Evolutionary conservation across 768 basidiomycete genomes (phyloP), one percentile per base, ranked within the genome.

Genomic region (Pleurotus cornucopiae): DNA sequence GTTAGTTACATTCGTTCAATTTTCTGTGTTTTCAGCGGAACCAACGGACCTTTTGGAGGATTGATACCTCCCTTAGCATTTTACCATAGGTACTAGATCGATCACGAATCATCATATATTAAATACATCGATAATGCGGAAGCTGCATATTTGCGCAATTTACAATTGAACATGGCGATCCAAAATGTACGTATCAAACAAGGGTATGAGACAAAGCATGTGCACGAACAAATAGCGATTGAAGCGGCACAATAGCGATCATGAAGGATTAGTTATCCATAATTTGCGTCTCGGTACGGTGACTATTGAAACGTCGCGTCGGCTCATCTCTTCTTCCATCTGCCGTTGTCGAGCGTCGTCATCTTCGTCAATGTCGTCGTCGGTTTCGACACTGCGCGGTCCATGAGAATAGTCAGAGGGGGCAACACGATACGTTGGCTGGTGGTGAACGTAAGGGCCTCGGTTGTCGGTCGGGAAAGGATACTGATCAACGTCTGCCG

Each of bases 291-390:
- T 85, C 16, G 91, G 91, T 43, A 83, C 77, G 4, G 84, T 85
- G 58, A 92, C 81, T 63, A 92, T 89, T n/a, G 87, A 88, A 26
- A 92, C 89, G 60, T 92, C 89, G 48, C 91, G 80, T 61, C 89
- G 76, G 39, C 77, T 83, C 80, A 93, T 89, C 69, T 92, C 90
- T 56, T 87, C 85, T 66, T 92, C 91, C 34, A 91, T 90, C 62
- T 82, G 76, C 57, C 83, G 77, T 66, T 91, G 89, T 58, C 84
- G 76, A 11, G 83, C 78, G 48, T 86, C 83, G 60, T 91, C 89
- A 61, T 91, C 89, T 55, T 87, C 73, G 46, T 89, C 86, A 26
- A 87, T 85, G 7, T 82, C 76, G 9, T 81, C 81, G 53, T 84
- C 86, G 5, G 76, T 77, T 34, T 81, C 83, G 47, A 73, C 73